Evolutionary conservation across 2,329 filamentous ascomycete species (phyloP).

Genomic region (Zopfia rhizophila): DNA sequence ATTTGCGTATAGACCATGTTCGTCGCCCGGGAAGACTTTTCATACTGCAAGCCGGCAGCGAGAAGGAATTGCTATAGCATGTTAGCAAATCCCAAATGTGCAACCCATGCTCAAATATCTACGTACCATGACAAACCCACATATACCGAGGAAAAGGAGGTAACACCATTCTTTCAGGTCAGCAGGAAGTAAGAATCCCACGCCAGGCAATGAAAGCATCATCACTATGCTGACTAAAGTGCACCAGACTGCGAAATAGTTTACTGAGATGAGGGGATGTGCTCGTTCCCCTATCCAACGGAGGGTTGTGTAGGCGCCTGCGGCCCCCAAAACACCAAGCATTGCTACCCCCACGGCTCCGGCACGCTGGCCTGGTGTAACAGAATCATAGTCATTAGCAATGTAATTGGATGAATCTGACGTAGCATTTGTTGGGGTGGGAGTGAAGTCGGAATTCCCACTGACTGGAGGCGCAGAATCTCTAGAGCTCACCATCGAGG

Average conservation of each 20-base stretch:
- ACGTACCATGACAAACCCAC: slow-evolving; percentile 77
- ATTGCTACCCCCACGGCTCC: slow-evolving; percentile 77
- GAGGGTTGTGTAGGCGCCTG: slow-evolving; percentile 78
- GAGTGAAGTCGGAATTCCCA: slow-evolving; percentile 41
- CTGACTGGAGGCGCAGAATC: slow-evolving; percentile 41
- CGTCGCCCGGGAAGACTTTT: slow-evolving; percentile 71
- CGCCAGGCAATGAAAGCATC: slow-evolving; percentile 65
- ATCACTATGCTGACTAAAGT: slow-evolving; percentile 72
- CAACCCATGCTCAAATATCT: neutral
- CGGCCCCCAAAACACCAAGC: slow-evolving; percentile 79
- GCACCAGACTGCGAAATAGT: slow-evolving; percentile 80
- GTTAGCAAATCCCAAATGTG: neutral
- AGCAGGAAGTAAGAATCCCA: slow-evolving; percentile 67
- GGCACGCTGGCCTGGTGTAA: slow-evolving; percentile 73
- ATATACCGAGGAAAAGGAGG: slow-evolving; percentile 73
- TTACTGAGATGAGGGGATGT: slow-evolving; percentile 85
- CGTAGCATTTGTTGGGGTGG: slow-evolving; percentile 43
- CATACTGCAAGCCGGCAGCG: slow-evolving; percentile 78
- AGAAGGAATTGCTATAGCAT: slow-evolving; percentile 75
- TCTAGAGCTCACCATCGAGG: slow-evolving; percentile 34
- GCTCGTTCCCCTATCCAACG: slow-evolving; percentile 82
- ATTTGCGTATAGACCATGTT: slow-evolving; percentile 77
- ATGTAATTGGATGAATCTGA: slow-evolving; percentile 22
- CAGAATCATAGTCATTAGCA: slow-evolving; percentile 52
- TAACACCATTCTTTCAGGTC: slow-evolving; percentile 71